Evolutionary conservation across 1,284 basidiomycete species (phyloP), one percentile per base, ranked within the genome.

Genomic region (Vanrija pseudolonga): DNA sequence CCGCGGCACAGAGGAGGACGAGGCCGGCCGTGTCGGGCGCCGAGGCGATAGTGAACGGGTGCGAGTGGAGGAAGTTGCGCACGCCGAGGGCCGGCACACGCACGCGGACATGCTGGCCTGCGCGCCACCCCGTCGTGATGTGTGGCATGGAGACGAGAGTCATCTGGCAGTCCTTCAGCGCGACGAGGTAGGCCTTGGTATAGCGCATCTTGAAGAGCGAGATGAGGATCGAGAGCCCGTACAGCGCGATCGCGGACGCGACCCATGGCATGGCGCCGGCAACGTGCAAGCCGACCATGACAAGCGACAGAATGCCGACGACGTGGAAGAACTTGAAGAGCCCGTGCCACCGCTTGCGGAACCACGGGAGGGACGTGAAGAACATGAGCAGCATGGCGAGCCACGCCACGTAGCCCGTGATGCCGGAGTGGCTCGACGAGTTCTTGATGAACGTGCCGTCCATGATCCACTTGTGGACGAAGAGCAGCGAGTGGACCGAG

Each of bases 241-340:
- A 74, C 45, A 73, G 62, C 79, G 82, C 51, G 77, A 83, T 45
- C 73, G 77, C 64, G n/a, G 82, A 84, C 56, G 88, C 80, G 78
- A 87, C 32, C 78, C 82, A 87, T 36, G 77, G 81, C 19, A 84
- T 84, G 1, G 84, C 83, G 36, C 84, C 81, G 70, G 88, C 87
- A 68, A 88, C 87, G 38, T 92, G 89, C 9, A 85, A 83, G 45
- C 87, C 88, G 7, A 88, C 85, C 22, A 84, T 84, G 65, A 89
- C 85, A 69, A 76, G 88, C 32, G 32, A 32, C 53, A 90, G 88
- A 74, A 89, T 89, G 62, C 81, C 64, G 84, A 89, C 67, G 26
- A 23, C 26, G 83, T 85, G 40, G 78, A 80, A 68, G 17, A 67
- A 40, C 58, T 67, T 59, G 61, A 74, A 74, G 17, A 71, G 2